Evolutionary conservation across 495 filamentous ascomycete genomes (phyloP).

Genomic region (Xanthoparmelia taractica): DNA sequence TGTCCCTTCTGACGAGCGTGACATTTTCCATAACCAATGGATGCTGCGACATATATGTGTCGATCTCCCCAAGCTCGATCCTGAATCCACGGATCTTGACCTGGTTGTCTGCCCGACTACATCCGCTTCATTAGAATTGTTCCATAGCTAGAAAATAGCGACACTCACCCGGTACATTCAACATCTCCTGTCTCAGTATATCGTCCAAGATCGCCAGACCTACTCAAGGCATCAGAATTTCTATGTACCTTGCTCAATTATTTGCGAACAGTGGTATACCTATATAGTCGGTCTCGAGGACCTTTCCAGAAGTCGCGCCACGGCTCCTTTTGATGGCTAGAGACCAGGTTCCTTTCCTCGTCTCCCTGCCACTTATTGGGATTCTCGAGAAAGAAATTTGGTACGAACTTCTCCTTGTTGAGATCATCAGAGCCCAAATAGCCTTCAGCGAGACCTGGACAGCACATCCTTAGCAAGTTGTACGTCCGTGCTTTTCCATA

Average conservation of each 20-base stretch:
- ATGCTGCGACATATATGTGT: slow-evolving; percentile 67
- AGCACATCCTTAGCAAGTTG: neutral
- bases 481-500: neutral
- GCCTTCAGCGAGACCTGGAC: slow-evolving; percentile 60
- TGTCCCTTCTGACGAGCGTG: slow-evolving; percentile 79
- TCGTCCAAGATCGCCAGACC: slow-evolving; percentile 58
- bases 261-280: slow-evolving; percentile 46
- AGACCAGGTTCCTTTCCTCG: slow-evolving; percentile 35
- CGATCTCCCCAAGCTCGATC: slow-evolving; percentile 91
- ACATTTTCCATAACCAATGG: slow-evolving; percentile 78
- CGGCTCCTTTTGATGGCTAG: slow-evolving; percentile 43
- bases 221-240: slow-evolving; percentile 31
- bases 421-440: slow-evolving; percentile 66
- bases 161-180: slow-evolving; percentile 29
- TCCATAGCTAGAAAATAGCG: neutral
- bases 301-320: slow-evolving; percentile 80
- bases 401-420: slow-evolving; percentile 73
- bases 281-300: slow-evolving; percentile 78
- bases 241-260: slow-evolving; percentile 62
- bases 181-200: slow-evolving; percentile 31
- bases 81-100: slow-evolving; percentile 94
- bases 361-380: slow-evolving; percentile 64
- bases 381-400: slow-evolving; percentile 77
- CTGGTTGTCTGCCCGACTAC: slow-evolving; percentile 72
- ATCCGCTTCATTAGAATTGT: slow-evolving; percentile 44